A percentile compares a stretch with the other conserved stretches of the same genome.
These are phyloP conservation scores for Aethionema arabicum DNA, from an alignment of 345 rosid genomes.

Conservation along the genomic window DNA sequence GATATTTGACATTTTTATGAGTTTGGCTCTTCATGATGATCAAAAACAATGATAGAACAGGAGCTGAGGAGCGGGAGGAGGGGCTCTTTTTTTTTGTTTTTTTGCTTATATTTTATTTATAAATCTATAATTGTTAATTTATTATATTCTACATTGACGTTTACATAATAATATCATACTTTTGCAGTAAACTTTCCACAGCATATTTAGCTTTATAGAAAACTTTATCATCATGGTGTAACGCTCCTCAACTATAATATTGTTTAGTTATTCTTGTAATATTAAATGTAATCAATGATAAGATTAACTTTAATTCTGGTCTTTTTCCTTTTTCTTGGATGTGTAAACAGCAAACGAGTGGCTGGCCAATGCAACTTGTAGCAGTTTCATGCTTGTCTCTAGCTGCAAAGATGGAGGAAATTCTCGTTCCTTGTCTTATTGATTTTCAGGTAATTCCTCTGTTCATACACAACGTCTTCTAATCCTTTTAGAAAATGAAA, in stretches of 20 bases:
- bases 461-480: neutral
- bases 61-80: constrained; percentile 26
- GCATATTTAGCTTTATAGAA: constrained; percentile 20
- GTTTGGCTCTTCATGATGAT: neutral
- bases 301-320: constrained; percentile 17
- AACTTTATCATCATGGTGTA: constrained; percentile 30
- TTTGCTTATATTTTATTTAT: neutral
- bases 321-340: neutral
- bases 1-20: constrained; percentile 19
- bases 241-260: constrained; percentile 27
- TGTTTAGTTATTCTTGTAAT: constrained; percentile 1
- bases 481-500: neutral
- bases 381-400: constrained; percentile 88
- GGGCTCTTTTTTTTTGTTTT: neutral
- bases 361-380: constrained; percentile 94
- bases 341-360: constrained; percentile 54
- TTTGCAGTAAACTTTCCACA: constrained; percentile 39
- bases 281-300: constrained; percentile 13
- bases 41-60: constrained; percentile 16
- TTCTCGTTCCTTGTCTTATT: constrained; percentile 75
- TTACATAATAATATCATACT: constrained; percentile 28
- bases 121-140: neutral
- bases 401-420: constrained; percentile 99
- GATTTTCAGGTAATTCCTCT: constrained; percentile 76
- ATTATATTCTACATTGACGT: constrained; percentile 22